These are phyloP conservation scores for Thielaviopsis populi DNA, from an alignment of 2,329 filamentous ascomycete genomes.

Conservation along the genomic window DNA sequence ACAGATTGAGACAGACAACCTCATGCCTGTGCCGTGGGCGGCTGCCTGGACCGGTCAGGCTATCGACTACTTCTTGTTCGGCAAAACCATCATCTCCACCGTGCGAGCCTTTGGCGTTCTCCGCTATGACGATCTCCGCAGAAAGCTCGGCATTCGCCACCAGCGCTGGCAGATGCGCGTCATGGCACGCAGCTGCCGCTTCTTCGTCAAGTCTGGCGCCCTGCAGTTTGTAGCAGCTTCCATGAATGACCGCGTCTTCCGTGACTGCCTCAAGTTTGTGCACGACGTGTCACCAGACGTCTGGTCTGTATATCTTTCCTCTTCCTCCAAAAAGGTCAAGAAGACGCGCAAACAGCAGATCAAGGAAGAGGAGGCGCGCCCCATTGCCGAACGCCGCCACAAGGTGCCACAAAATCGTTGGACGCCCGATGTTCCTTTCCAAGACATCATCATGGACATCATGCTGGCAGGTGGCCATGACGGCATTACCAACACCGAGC, in stretches of 20 bases:
- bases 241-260: slow-evolving; percentile 39
- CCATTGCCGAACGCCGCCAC: not conserved
- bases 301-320: slow-evolving; percentile 36
- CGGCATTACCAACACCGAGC: slow-evolving; percentile 26
- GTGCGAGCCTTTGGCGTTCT: slow-evolving; percentile 44
- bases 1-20: slow-evolving; percentile 27
- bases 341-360: slow-evolving; percentile 17
- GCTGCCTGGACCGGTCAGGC: slow-evolving; percentile 40
- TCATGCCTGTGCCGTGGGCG: slow-evolving; percentile 42
- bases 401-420: slow-evolving; percentile 6
- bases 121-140: slow-evolving; percentile 41
- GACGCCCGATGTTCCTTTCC: slow-evolving; percentile 16
- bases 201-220: slow-evolving; percentile 40
- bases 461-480: slow-evolving; percentile 23
- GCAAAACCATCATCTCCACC: slow-evolving; percentile 41
- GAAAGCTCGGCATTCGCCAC: slow-evolving; percentile 41
- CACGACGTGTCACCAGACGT: slow-evolving; percentile 41
- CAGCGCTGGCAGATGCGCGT: slow-evolving; percentile 45
- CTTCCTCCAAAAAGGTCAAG: slow-evolving; percentile 14
- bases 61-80: slow-evolving; percentile 43
- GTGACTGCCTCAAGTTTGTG: slow-evolving; percentile 45
- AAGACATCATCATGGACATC: slow-evolving; percentile 24
- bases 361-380: slow-evolving; percentile 13
- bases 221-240: slow-evolving; percentile 43
- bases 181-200: slow-evolving; percentile 42